Conservation (phyloP, 1,284 basidiomycete species). For the Phaffia rhodozyma region DNA sequence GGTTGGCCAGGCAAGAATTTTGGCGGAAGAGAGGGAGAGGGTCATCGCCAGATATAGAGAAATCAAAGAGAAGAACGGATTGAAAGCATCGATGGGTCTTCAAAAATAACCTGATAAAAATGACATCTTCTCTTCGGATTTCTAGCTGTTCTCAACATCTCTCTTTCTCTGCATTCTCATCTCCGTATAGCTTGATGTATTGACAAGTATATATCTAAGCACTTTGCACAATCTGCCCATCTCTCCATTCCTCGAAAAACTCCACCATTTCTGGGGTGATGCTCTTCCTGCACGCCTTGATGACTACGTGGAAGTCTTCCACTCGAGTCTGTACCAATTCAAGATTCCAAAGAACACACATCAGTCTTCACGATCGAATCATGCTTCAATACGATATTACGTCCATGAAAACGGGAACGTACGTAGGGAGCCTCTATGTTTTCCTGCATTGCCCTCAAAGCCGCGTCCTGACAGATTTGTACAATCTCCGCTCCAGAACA, state of each 20-base stretch:
- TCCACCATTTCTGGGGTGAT: constrained; percentile 72
- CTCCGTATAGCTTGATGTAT: too few species aligned
- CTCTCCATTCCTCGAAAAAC: constrained; percentile 53
- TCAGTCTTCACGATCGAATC: neutral
- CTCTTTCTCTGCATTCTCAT: too few species aligned
- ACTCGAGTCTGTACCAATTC: constrained; percentile 50
- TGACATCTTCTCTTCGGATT: too few species aligned
- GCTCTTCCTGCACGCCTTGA: constrained; percentile 58
- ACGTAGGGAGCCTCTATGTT: constrained; percentile 68
- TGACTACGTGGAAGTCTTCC: constrained; percentile 62
- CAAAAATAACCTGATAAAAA: neutral
- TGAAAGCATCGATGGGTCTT: neutral
- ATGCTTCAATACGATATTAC: neutral
- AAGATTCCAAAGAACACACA: neutral
- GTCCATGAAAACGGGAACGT: constrained; percentile 10
- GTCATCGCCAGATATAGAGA: constrained; percentile 17
- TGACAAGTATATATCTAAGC: constrained; percentile 12
- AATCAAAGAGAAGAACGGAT: constrained; percentile 11
- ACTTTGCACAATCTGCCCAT: constrained; percentile 33
- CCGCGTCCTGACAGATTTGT: constrained; percentile 91
- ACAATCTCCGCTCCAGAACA: constrained; percentile 94
- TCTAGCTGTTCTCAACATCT: too few species aligned
- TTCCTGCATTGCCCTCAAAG: constrained; percentile 74
- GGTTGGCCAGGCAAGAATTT: constrained; percentile 13
- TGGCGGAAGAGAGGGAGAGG: constrained; percentile 19